Percentiles rank a stretch among this genome's conserved stretches.
Evolutionary conservation across 805 yeast species (phyloP).

Genomic region (Saturnispora sekii): DNA sequence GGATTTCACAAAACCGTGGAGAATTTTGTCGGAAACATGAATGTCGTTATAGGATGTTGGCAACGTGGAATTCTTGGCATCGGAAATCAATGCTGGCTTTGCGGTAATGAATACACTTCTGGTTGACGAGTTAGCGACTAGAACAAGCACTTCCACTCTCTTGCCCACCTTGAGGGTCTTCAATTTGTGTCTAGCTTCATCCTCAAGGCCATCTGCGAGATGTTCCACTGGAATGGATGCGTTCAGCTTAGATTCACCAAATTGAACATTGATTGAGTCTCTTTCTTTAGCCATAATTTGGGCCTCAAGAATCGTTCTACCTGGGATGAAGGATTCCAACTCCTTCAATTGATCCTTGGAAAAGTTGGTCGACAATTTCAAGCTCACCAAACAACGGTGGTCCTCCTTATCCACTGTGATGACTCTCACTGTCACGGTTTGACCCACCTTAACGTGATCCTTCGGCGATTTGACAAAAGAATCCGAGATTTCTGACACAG

Average conservation of each 20-base stretch:
- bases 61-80: slow-evolving; percentile 42
- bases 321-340: slow-evolving; percentile 42
- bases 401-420: slow-evolving; percentile 44
- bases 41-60: slow-evolving; percentile 59
- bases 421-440: slow-evolving; percentile 67
- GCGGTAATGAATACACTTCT: slow-evolving; percentile 54
- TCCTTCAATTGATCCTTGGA: slow-evolving; percentile 38
- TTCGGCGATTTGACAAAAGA: slow-evolving; percentile 69
- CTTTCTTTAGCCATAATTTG: slow-evolving; percentile 64
- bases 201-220: slow-evolving; percentile 64
- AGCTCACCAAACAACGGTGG: slow-evolving; percentile 57
- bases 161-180: slow-evolving; percentile 60
- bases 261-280: slow-evolving; percentile 60
- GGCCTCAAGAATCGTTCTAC: slow-evolving; percentile 51
- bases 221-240: slow-evolving; percentile 73
- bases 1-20: slow-evolving; percentile 71
- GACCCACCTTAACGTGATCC: slow-evolving; percentile 74
- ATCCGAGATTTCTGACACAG: slow-evolving; percentile 83
- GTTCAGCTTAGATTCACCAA: slow-evolving; percentile 40
- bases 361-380: slow-evolving; percentile 51
- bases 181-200: slow-evolving; percentile 55
- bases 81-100: slow-evolving; percentile 58
- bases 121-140: slow-evolving; percentile 56
- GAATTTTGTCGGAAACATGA: slow-evolving; percentile 32
- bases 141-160: slow-evolving; percentile 45